Evolutionary conservation across 805 yeast genomes (phyloP), one percentile per base, ranked within the genome.

Genomic region (Metschnikowia chrysomelidarum): DNA sequence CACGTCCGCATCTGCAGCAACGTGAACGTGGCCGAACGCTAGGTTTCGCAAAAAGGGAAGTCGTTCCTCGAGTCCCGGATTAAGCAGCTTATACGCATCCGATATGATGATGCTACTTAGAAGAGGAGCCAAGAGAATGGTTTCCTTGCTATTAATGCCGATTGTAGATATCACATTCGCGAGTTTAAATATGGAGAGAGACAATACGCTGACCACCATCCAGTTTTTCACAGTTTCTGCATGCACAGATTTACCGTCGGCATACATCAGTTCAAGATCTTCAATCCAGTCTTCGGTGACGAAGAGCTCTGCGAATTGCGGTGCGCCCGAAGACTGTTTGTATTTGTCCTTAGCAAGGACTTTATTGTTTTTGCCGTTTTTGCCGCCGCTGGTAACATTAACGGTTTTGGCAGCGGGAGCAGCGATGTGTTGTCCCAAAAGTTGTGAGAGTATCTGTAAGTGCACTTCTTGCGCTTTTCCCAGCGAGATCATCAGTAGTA

Each of bases 261-360:
- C 70, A 58, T 77, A 82, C 35, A 78, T 53, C 24, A 61, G 64
- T 47, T 83, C 91, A 27, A 84, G 50, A 10, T 58, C 53, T 44
- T 76, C 80, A 12, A 80, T 56, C 88, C 88, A 83, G 8, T 65
- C 59, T 1, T 60, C 49, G 14, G 64, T 64, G 2, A 81, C 75
- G 55, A 82, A 84, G 14, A 48, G 51, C 37, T 75, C 82, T 2
- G 78, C 69, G 54, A 82, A 80, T 2, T 41, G 47, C 4, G 54
- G 47, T 0, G 64, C 49, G 13, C 32, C 20, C n/a, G 46, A 27
- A 5, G 43, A 27, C 27, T 43, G 51, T 27, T 35, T 41, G 16
- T 47, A 38, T 29, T 53, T 57, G 30, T 55, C 57, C 34, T 48
- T 54, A 19, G 45, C 44, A 9, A 39, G 37, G 18, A 57, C 42